phyloP scores from a whole-genome alignment of 2,329 filamentous ascomycete genomes.

The Pseudopithomyces chartarum region DNA sequence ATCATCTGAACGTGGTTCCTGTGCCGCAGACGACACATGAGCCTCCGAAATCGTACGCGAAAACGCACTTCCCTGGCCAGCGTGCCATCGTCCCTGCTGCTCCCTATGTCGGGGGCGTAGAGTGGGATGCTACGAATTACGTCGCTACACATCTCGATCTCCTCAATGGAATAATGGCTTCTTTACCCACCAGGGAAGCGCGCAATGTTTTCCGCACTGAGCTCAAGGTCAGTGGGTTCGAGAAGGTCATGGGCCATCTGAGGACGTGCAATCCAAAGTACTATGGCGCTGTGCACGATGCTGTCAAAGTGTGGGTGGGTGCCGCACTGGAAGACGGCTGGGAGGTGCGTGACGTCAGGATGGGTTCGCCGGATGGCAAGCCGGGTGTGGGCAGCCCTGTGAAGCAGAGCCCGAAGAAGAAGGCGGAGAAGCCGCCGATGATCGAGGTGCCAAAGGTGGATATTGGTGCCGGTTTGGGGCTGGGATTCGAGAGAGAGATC shows the following conservation, averaged over 20 bases:
- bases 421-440: constrained; percentile 41
- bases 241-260: constrained; percentile 82
- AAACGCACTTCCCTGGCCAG: constrained; percentile 79
- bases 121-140: constrained; percentile 99
- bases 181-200: constrained; percentile 69
- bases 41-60: constrained; percentile 53
- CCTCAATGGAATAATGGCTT: constrained; percentile 86
- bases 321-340: constrained; percentile 88
- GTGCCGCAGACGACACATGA: constrained; percentile 51
- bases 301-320: constrained; percentile 85
- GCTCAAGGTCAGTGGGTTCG: constrained; percentile 83
- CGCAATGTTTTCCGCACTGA: constrained; percentile 81
- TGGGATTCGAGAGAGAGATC: constrained; percentile 39
- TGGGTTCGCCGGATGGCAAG: constrained; percentile 59
- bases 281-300: constrained; percentile 89
- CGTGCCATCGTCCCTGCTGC: constrained; percentile 90
- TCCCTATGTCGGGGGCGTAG: constrained; percentile 94
- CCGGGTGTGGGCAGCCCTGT: constrained; percentile 32
- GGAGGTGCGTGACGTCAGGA: constrained; percentile 80
- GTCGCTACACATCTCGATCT: constrained; percentile 91
- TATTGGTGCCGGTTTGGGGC: constrained; percentile 31
- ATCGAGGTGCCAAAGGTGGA: constrained; percentile 47
- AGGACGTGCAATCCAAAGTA: constrained; percentile 98
- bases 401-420: constrained; percentile 50
- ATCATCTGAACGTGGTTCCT: constrained; percentile 86